phyloP scores from a whole-genome alignment of 306 rosid genomes.

The Begonia masoniana region DNA sequence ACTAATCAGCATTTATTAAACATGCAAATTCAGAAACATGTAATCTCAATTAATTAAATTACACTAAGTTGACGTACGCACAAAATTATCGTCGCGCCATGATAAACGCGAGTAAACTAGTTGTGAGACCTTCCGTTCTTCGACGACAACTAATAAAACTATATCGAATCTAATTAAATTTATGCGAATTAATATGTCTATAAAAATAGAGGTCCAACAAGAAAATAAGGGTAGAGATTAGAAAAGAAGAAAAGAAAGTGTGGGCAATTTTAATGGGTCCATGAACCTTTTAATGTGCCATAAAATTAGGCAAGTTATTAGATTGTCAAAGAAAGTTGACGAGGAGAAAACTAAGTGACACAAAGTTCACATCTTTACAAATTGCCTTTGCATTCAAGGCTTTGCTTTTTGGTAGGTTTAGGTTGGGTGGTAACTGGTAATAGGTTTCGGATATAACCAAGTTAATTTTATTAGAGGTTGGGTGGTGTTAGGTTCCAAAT shows the following conservation, averaged over 20 bases:
- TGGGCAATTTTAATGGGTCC: background rate
- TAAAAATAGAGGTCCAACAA: background rate
- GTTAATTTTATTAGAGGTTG: background rate
- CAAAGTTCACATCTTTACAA: background rate
- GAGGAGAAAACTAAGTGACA: background rate
- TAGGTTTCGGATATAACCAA: too few relatives aligned
- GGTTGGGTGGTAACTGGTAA: background rate
- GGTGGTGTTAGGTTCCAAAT: background rate
- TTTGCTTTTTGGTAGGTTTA: background rate
- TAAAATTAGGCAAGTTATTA: background rate
- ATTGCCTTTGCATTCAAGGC: background rate
- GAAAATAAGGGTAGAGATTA: background rate
- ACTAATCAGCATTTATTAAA: background rate
- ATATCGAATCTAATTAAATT: background rate
- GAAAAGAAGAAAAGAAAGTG: background rate
- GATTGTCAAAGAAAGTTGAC: background rate
- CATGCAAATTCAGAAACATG: background rate
- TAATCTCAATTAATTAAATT: too few relatives aligned
- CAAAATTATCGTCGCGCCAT: too few relatives aligned
- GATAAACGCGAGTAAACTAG: too few relatives aligned
- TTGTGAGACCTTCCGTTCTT: background rate
- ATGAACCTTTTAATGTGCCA: constrained; percentile 1
- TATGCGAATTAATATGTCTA: background rate
- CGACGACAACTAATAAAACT: background rate
- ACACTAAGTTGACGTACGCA: too few relatives aligned